Percentiles rank a stretch among this genome's conserved stretches.
phyloP scores from a whole-genome alignment of 768 basidiomycete genomes.

The Lentinula raphanica region DNA sequence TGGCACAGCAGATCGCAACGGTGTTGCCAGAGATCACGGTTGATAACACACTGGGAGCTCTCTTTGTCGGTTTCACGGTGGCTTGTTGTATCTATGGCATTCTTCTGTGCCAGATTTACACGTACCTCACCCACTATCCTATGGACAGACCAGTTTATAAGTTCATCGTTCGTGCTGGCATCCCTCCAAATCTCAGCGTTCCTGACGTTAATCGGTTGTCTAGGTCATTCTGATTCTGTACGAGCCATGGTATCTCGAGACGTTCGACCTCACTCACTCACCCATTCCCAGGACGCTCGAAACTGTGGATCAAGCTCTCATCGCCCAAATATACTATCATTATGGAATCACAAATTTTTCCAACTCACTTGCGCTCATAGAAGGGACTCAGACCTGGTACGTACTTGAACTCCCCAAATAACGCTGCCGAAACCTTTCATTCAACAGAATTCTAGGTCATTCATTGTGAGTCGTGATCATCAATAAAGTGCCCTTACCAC shows the following conservation, averaged over 20 bases:
- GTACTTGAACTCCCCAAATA: conserved; percentile 6
- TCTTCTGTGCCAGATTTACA: conserved; percentile 46
- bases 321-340: conserved; percentile 51
- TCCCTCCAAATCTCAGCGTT: neutral
- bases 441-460: conserved; percentile 32
- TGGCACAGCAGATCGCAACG: neutral
- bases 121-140: conserved; percentile 52
- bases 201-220: neutral
- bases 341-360: conserved; percentile 46
- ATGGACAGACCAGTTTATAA: conserved; percentile 49
- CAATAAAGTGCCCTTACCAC: neutral
- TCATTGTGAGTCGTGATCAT: conserved; percentile 35
- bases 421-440: neutral
- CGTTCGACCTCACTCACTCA: too few relatives aligned
- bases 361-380: conserved; percentile 28
- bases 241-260: too few relatives aligned
- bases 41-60: conserved; percentile 53
- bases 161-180: conserved; percentile 34
- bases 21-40: conserved; percentile 18
- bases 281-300: conserved; percentile 30
- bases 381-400: conserved; percentile 41
- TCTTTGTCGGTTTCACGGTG: conserved; percentile 52
- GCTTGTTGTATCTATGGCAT: conserved; percentile 53
- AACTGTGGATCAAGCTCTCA: conserved; percentile 49
- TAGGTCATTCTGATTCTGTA: conserved; percentile 39